Conservation (phyloP, 1,139 yeast genomes). For the Blastobotrys aristatus region DNA sequence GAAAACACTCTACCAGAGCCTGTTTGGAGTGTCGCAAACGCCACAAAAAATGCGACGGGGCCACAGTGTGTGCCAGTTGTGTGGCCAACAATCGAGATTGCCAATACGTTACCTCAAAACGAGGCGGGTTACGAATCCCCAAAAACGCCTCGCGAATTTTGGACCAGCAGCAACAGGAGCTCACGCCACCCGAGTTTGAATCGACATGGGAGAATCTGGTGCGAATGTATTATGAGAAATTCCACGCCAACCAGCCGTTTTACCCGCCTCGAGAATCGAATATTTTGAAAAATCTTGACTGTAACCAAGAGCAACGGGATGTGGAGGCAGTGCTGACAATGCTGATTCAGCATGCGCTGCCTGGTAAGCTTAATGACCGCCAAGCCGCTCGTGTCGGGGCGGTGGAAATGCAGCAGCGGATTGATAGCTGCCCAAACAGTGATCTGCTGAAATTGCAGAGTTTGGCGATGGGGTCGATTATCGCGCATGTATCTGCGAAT, state of each 20-base stretch:
- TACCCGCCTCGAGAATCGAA: conserved; percentile 4
- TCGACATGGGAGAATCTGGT: conserved; percentile 6
- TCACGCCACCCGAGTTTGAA: conserved; percentile 10
- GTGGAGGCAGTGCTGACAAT: conserved; percentile 4
- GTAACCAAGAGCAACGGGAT: background rate
- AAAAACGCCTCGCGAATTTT: background rate
- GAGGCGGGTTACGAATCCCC: conserved; percentile 13
- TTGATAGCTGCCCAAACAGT: background rate
- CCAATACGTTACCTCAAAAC: conserved; percentile 6
- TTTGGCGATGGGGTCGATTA: conserved; percentile 3
- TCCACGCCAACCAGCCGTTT: conserved; percentile 8
- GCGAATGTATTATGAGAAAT: conserved; percentile 7
- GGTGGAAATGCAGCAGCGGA: background rate
- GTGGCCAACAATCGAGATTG: conserved; percentile 4
- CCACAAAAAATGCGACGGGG: conserved; percentile 13
- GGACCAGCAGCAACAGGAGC: background rate
- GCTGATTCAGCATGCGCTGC: background rate
- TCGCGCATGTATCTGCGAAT: conserved; percentile 1
- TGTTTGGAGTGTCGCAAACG: conserved; percentile 13
- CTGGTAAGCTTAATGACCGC: background rate
- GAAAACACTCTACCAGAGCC: conserved; percentile 11
- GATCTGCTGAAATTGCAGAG: conserved; percentile 11
- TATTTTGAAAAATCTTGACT: conserved; percentile 5
- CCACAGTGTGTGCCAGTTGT: conserved; percentile 7
- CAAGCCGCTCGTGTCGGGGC: background rate